A percentile compares a stretch with the other conserved stretches of the same genome.
phyloP scores from a whole-genome alignment of 2,329 filamentous ascomycete species.

The Colletotrichum tofieldiae region DNA sequence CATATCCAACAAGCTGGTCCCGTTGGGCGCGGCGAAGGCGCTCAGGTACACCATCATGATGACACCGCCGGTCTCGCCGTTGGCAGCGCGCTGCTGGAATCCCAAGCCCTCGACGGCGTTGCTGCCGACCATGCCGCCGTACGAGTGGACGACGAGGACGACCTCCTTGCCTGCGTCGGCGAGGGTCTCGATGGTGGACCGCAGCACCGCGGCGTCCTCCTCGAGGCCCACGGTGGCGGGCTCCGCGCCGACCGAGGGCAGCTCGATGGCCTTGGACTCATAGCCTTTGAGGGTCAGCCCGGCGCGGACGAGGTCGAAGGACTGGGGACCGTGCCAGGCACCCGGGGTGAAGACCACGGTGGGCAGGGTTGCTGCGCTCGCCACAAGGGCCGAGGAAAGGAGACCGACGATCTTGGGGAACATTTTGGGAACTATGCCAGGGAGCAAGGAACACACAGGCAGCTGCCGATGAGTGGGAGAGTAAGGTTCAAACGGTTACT shows the following conservation, averaged over 20 bases:
- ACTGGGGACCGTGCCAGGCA: constrained; percentile 54
- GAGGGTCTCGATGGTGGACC: constrained; percentile 49
- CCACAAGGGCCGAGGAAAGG: constrained; percentile 20
- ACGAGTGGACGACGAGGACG: constrained; percentile 60
- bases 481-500: constrained; percentile 3
- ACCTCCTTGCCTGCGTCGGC: constrained; percentile 56
- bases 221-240: constrained; percentile 46
- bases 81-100: constrained; percentile 50
- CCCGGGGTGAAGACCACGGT: constrained; percentile 57
- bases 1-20: constrained; percentile 46
- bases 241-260: constrained; percentile 53
- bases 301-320: constrained; percentile 50
- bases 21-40: constrained; percentile 50
- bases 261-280: constrained; percentile 49
- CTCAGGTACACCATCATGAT: constrained; percentile 54
- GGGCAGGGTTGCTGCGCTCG: constrained; percentile 32
- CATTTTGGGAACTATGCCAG: constrained; percentile 8
- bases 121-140: constrained; percentile 58
- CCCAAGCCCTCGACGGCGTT: constrained; percentile 56
- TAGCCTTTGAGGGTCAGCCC: constrained; percentile 53
- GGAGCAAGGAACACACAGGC: background rate
- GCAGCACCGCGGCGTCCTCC: constrained; percentile 53
- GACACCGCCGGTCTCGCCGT: constrained; percentile 56
- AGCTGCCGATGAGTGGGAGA: constrained; percentile 24
- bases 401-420: constrained; percentile 25